phyloP scores from a whole-genome alignment of 768 basidiomycete genomes.

The Rhodotorula taiwanensis region DNA sequence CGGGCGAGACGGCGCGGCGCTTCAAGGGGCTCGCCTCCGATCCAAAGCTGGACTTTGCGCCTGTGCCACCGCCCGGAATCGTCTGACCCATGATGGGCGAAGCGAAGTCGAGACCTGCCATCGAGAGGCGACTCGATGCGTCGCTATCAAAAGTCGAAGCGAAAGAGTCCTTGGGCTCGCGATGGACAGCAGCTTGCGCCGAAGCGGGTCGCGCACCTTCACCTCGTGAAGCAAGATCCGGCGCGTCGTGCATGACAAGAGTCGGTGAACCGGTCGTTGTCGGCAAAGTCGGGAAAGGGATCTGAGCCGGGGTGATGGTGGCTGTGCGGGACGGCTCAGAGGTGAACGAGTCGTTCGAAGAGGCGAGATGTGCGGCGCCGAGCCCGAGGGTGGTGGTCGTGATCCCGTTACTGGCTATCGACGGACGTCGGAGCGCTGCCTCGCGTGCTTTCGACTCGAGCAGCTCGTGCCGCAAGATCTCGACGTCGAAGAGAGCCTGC shows the following conservation, averaged over 20 bases:
- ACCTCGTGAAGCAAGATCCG: too few relatives aligned
- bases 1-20: too few relatives aligned
- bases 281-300: not conserved
- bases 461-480: not conserved
- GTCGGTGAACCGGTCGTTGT: constrained; percentile 7
- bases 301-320: not conserved
- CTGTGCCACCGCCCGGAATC: not conserved
- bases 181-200: not conserved
- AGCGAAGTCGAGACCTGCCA: not conserved
- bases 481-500: constrained; percentile 11
- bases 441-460: not conserved
- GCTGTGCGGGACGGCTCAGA: not conserved
- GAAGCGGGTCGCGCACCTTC: not conserved
- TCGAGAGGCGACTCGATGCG: not conserved
- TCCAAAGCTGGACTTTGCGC: constrained; percentile 6
- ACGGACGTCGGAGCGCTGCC: too few relatives aligned
- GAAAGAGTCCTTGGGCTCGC: not conserved
- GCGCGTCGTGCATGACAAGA: not conserved
- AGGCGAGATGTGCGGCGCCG: not conserved
- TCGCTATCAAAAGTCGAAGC: not conserved
- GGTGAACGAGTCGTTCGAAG: not conserved
- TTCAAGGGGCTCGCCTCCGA: too few relatives aligned
- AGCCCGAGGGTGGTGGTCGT: too few relatives aligned
- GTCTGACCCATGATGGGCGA: constrained; percentile 18
- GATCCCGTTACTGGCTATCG: too few relatives aligned